Evolutionary conservation across 306 rosid species (phyloP).

Genomic region (Prosopis cineraria): DNA sequence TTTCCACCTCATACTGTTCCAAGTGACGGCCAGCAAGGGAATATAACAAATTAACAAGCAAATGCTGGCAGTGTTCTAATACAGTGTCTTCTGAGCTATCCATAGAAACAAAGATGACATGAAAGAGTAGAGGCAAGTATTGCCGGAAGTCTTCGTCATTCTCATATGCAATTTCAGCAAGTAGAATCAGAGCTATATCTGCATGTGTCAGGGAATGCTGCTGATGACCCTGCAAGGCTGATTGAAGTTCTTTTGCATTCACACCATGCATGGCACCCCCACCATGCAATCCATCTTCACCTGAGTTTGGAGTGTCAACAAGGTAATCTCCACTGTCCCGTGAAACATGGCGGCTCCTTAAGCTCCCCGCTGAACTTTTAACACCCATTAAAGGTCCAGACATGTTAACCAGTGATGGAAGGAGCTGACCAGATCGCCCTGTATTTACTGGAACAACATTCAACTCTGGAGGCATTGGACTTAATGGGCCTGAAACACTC

Average conservation of each 20-base stretch:
- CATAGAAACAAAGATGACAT: constrained; percentile 98
- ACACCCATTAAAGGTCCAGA: constrained; percentile 99
- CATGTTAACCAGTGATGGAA: constrained; percentile 93
- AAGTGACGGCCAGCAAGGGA: constrained; percentile 98
- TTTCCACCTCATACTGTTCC: constrained; percentile 98
- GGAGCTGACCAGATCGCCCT: constrained; percentile 95
- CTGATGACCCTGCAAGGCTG: constrained; percentile 99
- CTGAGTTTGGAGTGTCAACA: constrained; percentile 97
- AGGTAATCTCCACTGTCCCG: constrained; percentile 99
- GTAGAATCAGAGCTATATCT: constrained; percentile 96
- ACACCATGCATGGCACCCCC: constrained; percentile 70
- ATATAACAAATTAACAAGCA: constrained; percentile 93
- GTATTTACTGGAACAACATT: constrained; percentile 81
- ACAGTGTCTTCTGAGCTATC: constrained; percentile 99
- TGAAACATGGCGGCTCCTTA: constrained; percentile 96
- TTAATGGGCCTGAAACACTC: constrained; percentile 94
- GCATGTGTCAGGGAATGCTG: constrained; percentile 98
- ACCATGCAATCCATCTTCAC: constrained; percentile 83
- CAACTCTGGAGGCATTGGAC: constrained; percentile 97
- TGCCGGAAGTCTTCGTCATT: constrained; percentile 99
- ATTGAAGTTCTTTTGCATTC: constrained; percentile 94
- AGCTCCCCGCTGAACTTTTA: constrained; percentile 94
- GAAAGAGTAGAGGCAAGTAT: constrained; percentile 94
- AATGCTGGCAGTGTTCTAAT: constrained; percentile 98
- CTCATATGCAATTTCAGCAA: constrained; percentile 98